A percentile compares a stretch with the other conserved stretches of the same genome.
phyloP scores from a whole-genome alignment of 163 green algal species.

The Volvox carteri region DNA sequence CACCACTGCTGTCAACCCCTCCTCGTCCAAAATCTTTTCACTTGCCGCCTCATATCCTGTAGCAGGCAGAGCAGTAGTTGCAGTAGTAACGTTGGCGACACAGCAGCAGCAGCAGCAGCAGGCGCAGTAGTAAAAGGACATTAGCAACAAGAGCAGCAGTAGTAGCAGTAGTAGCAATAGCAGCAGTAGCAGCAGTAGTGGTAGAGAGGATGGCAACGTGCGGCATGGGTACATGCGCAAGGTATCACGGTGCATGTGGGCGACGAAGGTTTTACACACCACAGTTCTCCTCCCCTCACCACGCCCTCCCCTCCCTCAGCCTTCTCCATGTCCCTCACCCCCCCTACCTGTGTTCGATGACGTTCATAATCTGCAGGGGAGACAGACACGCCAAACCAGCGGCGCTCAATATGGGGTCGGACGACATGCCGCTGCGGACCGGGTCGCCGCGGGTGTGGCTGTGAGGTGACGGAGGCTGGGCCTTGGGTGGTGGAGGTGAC shows the following conservation, averaged over 20 bases:
- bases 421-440: constrained; percentile 1
- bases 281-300: too few species aligned
- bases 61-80: neutral
- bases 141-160: neutral
- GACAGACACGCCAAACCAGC: constrained; percentile 45
- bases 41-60: neutral
- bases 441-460: constrained; percentile 13
- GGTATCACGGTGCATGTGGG: too few species aligned
- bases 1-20: too few species aligned
- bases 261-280: too few species aligned
- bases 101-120: constrained; percentile 1
- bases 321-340: neutral
- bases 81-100: neutral
- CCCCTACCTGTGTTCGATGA: constrained; percentile 52
- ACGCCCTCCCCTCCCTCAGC: too few species aligned
- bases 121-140: neutral
- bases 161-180: neutral
- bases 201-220: neutral
- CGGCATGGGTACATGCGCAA: too few species aligned
- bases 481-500: neutral
- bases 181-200: neutral
- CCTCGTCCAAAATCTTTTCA: too few species aligned
- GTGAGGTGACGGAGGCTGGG: neutral
- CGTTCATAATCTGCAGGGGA: constrained; percentile 60
- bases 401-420: constrained; percentile 27